Percentiles rank a stretch among this genome's conserved stretches.
phyloP scores from a whole-genome alignment of 116 monocot species.

The Zostera marina region DNA sequence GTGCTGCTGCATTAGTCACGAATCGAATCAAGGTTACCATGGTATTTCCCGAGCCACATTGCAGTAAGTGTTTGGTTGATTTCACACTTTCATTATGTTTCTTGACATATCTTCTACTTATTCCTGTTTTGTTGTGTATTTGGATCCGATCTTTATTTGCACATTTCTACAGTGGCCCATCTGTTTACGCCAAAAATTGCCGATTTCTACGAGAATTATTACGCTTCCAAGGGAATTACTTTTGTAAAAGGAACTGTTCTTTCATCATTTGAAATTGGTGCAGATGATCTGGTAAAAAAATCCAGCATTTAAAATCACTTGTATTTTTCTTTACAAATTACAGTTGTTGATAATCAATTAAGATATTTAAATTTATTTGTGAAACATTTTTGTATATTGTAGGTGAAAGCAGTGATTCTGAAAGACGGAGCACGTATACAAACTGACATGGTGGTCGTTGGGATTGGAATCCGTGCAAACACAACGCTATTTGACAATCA shows the following conservation, averaged over 20 bases:
- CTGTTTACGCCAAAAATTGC: slow-evolving; percentile 90
- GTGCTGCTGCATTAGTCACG: slow-evolving; percentile 79
- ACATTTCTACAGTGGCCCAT: slow-evolving; percentile 53
- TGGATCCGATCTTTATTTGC: not conserved
- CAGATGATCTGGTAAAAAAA: slow-evolving; percentile 59
- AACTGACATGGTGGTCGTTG: slow-evolving; percentile 74
- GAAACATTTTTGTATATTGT: not conserved
- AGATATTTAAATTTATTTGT: not conserved
- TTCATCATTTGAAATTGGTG: slow-evolving; percentile 68
- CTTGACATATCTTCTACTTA: not conserved
- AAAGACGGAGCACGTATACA: slow-evolving; percentile 49
- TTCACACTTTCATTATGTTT: not conserved
- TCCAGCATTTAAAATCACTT: not conserved
- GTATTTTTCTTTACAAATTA: no score
- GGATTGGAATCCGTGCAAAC: slow-evolving; percentile 74
- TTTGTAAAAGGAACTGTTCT: slow-evolving; percentile 91
- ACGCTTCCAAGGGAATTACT: slow-evolving; percentile 66
- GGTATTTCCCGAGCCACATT: slow-evolving; percentile 90
- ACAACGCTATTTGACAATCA: slow-evolving; percentile 68
- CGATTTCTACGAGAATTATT: slow-evolving; percentile 76
- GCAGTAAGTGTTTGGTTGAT: slow-evolving; percentile 36
- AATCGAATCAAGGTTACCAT: slow-evolving; percentile 79
- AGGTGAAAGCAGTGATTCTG: slow-evolving; percentile 67
- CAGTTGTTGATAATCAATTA: not conserved
- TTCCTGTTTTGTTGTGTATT: not conserved